Base-by-base conservation (phyloP, 2,329 filamentous ascomycete species). In the Pseudogymnoascus sp. region DNA sequence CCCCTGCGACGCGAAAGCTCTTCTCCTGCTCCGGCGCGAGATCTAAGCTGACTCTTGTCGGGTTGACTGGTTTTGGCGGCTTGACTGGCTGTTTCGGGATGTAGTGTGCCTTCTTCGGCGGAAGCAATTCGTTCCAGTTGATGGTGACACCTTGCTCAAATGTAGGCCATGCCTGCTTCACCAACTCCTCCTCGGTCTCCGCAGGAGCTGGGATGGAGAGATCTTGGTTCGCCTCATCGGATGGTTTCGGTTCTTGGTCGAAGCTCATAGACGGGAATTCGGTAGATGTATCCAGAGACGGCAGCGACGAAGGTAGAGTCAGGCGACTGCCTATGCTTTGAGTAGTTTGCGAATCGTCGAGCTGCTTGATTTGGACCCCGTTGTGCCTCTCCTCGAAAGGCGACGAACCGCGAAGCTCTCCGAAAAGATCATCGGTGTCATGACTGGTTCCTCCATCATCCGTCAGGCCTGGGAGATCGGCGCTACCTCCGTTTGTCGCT, bases 21-120 rank as follows among this genome's bases (percentile, higher is more conserved):
- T 92, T 91, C 74, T 96, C 91, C 68, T 96, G 90, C 69, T 97
- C 94, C 56, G 84, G 82, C 2, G 90, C 89, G 35, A 97, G 79
- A 65, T 99, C 94, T 12, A 99, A 80, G 65, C 86, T 92, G 63
- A 96, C 82, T 75, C 99, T 99, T 18, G 89, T 92, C 0, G 92
- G 91, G 4, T 92, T 83, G 3, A 97, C 81, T 14, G 90, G 81
- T 75, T 92, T 94, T 0, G 92, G 90, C 42, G 86, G 87, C 75
- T 92, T 96, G 1, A 81, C 67, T 0, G 92, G 91, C 40, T 86
- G 84, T 75, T 96, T 94, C 63, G 89, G 87, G 66, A 89, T 82
- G 75, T 90, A 93, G 62, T 86, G 82, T 1, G 91, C 89, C 68
- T 86, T 86, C 73, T 92, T 92, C 5, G 89, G 86, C 2, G 91